phyloP scores from a whole-genome alignment of 2,329 filamentous ascomycete genomes.

The Didymella pomorum region DNA sequence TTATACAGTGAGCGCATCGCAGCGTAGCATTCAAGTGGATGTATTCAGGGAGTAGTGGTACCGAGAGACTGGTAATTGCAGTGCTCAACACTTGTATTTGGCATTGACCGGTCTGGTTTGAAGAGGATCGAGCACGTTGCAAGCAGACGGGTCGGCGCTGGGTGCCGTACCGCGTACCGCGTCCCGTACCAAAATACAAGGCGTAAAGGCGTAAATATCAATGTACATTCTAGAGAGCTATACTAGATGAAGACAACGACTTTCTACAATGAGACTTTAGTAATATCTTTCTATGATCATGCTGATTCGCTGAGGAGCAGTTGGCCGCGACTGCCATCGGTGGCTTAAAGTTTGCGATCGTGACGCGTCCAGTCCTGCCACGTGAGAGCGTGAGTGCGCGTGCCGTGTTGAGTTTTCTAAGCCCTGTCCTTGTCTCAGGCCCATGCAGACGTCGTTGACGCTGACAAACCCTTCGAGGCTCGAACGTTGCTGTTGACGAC shows the following conservation, averaged over 20 bases:
- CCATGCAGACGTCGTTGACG: conserved; percentile 4
- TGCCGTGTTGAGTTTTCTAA: conserved; percentile 1
- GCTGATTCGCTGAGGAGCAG: background rate
- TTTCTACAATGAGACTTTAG: background rate
- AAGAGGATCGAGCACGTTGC: background rate
- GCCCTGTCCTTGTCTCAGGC: conserved; percentile 3
- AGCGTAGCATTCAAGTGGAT: background rate
- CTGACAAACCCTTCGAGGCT: background rate
- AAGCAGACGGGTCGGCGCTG: background rate
- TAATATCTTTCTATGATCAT: background rate
- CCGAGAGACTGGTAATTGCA: background rate
- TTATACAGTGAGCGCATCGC: background rate
- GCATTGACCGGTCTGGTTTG: too few relatives aligned
- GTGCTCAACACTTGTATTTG: background rate
- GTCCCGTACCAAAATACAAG: conserved; percentile 1
- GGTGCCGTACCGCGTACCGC: conserved; percentile 3
- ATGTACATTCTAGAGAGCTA: background rate
- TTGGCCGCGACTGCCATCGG: background rate
- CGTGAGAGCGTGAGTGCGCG: conserved; percentile 18
- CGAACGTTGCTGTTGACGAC: background rate
- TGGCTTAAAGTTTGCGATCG: background rate
- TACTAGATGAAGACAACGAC: background rate
- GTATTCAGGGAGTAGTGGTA: too few relatives aligned
- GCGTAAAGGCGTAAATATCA: background rate
- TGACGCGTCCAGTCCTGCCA: conserved; percentile 6